These are phyloP conservation scores for Colletotrichum godetiae DNA, from an alignment of 2,329 filamentous ascomycete genomes.

Conservation along the genomic window DNA sequence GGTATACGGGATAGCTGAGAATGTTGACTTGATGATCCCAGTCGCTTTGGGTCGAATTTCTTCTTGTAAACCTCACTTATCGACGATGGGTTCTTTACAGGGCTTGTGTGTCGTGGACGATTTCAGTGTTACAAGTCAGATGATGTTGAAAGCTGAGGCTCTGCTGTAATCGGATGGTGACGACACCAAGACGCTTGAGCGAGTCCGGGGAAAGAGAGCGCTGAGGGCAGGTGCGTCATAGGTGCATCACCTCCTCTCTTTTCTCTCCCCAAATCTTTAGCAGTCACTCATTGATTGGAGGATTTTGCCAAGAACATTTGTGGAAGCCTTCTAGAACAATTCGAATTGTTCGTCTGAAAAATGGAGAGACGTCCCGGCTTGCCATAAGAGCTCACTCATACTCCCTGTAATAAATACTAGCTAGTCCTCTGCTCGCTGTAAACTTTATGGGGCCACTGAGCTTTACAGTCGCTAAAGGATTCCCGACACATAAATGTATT, in stretches of 20 bases:
- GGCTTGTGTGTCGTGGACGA: too few relatives aligned
- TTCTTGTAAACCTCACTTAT: too few relatives aligned
- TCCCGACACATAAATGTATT: too few relatives aligned
- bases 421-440: too few relatives aligned
- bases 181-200: background rate
- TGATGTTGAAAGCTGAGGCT: background rate
- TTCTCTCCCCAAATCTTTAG: background rate
- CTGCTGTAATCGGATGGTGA: background rate
- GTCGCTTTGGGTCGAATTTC: background rate
- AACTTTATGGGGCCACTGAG: too few relatives aligned
- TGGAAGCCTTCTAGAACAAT: background rate
- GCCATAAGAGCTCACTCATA: too few relatives aligned
- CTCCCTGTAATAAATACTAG: too few relatives aligned
- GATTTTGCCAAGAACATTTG: background rate
- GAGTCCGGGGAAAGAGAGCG: background rate
- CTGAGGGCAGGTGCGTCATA: constrained; percentile 2
- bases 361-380: too few relatives aligned
- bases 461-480: too few relatives aligned
- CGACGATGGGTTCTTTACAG: too few relatives aligned
- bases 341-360: background rate
- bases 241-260: background rate
- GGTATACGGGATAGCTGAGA: too few relatives aligned
- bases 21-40: too few relatives aligned
- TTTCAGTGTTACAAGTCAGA: background rate
- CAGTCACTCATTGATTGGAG: background rate